These are phyloP conservation scores for Metschnikowia cubensis DNA, from an alignment of 805 yeast genomes.

Conservation along the genomic window DNA sequence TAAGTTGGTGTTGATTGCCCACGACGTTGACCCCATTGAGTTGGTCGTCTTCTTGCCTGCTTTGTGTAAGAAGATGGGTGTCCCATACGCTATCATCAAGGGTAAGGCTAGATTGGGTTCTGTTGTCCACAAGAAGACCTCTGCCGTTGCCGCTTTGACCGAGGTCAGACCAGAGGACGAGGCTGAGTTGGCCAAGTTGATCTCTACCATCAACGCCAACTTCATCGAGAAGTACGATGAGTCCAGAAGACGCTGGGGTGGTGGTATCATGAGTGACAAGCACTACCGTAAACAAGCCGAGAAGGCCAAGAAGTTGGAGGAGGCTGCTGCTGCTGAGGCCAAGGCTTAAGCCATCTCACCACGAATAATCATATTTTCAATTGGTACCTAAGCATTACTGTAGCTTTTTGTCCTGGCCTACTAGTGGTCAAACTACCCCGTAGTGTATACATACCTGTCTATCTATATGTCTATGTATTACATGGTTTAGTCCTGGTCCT, in stretches of 20 bases:
- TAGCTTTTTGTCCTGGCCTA: not conserved
- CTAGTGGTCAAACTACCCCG: no score
- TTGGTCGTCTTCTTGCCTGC: slow-evolving; percentile 97
- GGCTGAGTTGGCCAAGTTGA: slow-evolving; percentile 87
- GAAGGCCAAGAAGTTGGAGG: slow-evolving; percentile 56
- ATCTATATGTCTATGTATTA: no score
- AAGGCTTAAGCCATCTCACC: slow-evolving; percentile 3
- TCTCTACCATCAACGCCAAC: slow-evolving; percentile 92
- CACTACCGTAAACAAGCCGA: slow-evolving; percentile 81
- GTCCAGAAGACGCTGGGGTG: slow-evolving; percentile 99
- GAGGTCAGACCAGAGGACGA: slow-evolving; percentile 94
- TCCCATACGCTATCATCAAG: slow-evolving; percentile 97
- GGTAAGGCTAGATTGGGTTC: slow-evolving; percentile 99
- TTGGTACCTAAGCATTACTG: not conserved
- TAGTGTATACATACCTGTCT: no score
- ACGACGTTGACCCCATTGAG: slow-evolving; percentile 99
- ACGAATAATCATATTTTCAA: not conserved
- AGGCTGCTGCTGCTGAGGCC: slow-evolving; percentile 22
- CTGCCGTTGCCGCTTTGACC: slow-evolving; percentile 95
- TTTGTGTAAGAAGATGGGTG: slow-evolving; percentile 98
- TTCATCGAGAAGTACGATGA: slow-evolving; percentile 93
- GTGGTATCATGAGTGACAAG: slow-evolving; percentile 97
- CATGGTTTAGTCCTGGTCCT: not conserved
- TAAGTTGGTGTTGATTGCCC: slow-evolving; percentile 93
- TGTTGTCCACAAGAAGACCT: slow-evolving; percentile 93